Conservation (phyloP, 495 filamentous ascomycete genomes). For the Penicillium maclennaniae region DNA sequence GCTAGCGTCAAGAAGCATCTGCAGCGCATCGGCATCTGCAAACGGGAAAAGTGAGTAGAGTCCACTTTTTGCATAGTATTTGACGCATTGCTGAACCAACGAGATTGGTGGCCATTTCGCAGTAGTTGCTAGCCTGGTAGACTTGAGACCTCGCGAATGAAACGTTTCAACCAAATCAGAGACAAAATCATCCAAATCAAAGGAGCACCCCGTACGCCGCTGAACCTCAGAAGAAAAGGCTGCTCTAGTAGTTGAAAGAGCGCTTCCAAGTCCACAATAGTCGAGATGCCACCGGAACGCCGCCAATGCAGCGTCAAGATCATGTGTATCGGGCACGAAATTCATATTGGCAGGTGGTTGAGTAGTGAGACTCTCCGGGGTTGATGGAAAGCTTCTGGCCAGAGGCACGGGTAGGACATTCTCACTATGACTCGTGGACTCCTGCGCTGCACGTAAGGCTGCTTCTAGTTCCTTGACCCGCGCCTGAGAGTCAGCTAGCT, state of each 20-base stretch:
- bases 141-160: background rate
- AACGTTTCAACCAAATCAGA: slow-evolving; percentile 13
- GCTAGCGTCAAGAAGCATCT: slow-evolving; percentile 15
- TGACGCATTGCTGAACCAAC: slow-evolving; percentile 18
- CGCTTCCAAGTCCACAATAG: slow-evolving; percentile 20
- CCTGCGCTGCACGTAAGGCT: slow-evolving; percentile 5
- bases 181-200: slow-evolving; percentile 24
- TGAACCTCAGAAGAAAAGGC: slow-evolving; percentile 18
- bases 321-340: slow-evolving; percentile 13
- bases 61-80: slow-evolving; percentile 18
- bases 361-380: background rate
- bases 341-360: background rate
- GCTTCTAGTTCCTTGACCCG: slow-evolving; percentile 21
- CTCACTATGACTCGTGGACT: background rate
- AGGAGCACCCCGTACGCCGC: slow-evolving; percentile 13
- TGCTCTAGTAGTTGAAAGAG: slow-evolving; percentile 14
- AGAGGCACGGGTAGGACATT: too few species aligned
- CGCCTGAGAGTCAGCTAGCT: slow-evolving; percentile 23
- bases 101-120: slow-evolving; percentile 17
- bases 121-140: background rate
- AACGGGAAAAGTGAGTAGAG: slow-evolving; percentile 29
- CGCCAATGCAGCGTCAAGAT: slow-evolving; percentile 20
- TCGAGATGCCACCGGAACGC: slow-evolving; percentile 22
- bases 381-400: background rate
- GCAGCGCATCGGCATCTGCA: slow-evolving; percentile 15